These are phyloP conservation scores for Chiua virens DNA, from an alignment of 768 basidiomycete species.

Conservation along the genomic window DNA sequence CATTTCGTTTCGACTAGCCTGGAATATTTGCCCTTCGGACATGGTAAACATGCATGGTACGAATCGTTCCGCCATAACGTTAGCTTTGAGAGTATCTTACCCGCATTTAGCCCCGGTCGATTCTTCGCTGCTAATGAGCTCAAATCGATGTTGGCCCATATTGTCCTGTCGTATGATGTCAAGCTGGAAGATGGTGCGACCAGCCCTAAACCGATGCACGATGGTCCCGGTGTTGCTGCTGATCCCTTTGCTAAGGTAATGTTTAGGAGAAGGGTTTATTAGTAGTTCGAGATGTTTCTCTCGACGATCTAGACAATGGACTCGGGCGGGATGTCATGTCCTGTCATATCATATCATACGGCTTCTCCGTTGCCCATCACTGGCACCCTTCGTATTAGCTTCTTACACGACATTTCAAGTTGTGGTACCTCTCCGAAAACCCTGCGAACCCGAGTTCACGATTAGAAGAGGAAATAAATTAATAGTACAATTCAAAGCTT, in stretches of 20 bases:
- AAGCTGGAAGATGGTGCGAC: conserved; percentile 1
- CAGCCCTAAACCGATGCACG: conserved; percentile 4
- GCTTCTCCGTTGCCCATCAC: too few species aligned
- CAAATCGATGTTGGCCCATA: conserved; percentile 13
- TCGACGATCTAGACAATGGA: too few species aligned
- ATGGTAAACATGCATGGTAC: conserved; percentile 24
- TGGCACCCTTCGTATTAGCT: too few species aligned
- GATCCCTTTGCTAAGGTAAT: neutral
- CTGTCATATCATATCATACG: too few species aligned
- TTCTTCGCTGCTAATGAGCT: conserved; percentile 11
- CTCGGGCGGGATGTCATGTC: too few species aligned
- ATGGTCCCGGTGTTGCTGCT: neutral
- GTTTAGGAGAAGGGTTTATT: neutral
- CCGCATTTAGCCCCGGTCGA: conserved; percentile 5
- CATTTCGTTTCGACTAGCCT: conserved; percentile 36
- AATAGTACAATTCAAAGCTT: too few species aligned
- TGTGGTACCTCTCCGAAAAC: too few species aligned
- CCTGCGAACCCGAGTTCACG: too few species aligned
- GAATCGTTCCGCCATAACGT: neutral
- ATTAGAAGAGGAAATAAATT: too few species aligned
- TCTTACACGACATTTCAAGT: too few species aligned
- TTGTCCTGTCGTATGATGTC: conserved; percentile 7
- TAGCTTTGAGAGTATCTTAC: neutral
- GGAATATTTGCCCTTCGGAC: conserved; percentile 40
- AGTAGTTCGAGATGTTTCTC: too few species aligned